phyloP scores from a whole-genome alignment of 192 early-diverging fungal species.

The Coemansia sp. region DNA sequence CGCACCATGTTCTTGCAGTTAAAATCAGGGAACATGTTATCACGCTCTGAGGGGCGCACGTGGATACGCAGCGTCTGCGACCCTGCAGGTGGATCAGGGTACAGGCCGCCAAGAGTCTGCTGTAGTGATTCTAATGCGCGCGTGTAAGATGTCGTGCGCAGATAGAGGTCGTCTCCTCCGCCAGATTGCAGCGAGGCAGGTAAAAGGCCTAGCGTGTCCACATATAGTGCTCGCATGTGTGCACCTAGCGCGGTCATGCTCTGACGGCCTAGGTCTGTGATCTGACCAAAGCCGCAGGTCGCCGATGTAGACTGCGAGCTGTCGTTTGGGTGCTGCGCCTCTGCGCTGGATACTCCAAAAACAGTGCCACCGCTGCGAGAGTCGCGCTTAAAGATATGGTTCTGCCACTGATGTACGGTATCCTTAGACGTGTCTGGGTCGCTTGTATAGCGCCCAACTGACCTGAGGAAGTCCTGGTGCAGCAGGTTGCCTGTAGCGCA shows the following conservation, averaged over 20 bases:
- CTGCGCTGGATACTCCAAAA: constrained; percentile 19
- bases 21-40: constrained; percentile 33
- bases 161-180: constrained; percentile 42
- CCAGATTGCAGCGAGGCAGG: constrained; percentile 17
- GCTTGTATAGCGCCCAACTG: constrained; percentile 12
- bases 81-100: constrained; percentile 32
- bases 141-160: constrained; percentile 60
- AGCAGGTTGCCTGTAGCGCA: constrained; percentile 31
- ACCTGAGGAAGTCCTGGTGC: constrained; percentile 36
- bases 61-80: constrained; percentile 21
- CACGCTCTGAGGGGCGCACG: constrained; percentile 32
- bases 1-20: constrained; percentile 28
- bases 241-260: constrained; percentile 55
- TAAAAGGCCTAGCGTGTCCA: constrained; percentile 52
- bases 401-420: constrained; percentile 12
- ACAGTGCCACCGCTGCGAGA: constrained; percentile 11
- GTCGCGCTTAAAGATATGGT: constrained; percentile 26
- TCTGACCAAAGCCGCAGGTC: constrained; percentile 57
- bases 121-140: constrained; percentile 71
- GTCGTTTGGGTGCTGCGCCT: constrained; percentile 12
- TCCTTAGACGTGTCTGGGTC: neutral
- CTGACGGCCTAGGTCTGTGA: constrained; percentile 60
- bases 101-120: constrained; percentile 62
- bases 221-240: constrained; percentile 58
- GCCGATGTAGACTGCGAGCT: constrained; percentile 17